Evolutionary conservation across 768 basidiomycete species (phyloP), one percentile per base, ranked within the genome.

Genomic region (Piloderma croceum): DNA sequence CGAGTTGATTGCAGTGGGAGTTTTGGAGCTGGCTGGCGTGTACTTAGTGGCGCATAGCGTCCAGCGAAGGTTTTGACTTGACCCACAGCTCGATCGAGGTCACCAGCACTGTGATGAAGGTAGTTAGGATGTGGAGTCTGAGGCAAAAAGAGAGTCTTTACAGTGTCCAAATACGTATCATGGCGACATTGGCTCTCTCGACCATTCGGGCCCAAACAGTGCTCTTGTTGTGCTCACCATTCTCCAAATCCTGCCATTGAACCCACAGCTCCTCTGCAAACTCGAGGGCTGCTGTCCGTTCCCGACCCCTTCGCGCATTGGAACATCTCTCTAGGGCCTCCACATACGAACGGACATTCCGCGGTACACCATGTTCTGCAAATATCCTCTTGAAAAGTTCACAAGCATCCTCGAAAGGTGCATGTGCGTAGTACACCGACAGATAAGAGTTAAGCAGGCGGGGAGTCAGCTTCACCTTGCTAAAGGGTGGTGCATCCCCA

Each of bases 401-500:
- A 21, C 63, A 61, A 3, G 75, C 64, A 2, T 53, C 54, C 20
- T 74, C 69, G 31, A 92, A 61, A 0, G 61, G 53, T 4, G 70
- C 60, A 47, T 84, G 82, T 3, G 61, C 57, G 51, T 84, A 84
- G 55, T 81, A 74, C 1, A 92, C 83, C 10, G 84, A 77, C 36
- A 96, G 65, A 54, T 89, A 97, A 3, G 90, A 76, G 49, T 84
- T 88, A 47, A 92, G 51, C 5, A 96, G 71, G 2, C 74, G 69
- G 0, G 87, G 50, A 0, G 79, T 76, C 37, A 84, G 52, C 5
- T 58, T 35, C 24, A 92, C 85, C 39, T 68, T 49, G 5, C 58
- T 56, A 60, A 94, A 90, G 41, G 68, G 71, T n/a, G n/a, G n/a
- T 29, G 59, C 56, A 7, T 41, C 42, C 13, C 39, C 60, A 10